Percentiles rank a stretch among this genome's conserved stretches.
Evolutionary conservation across 176 grass and related monocot species (phyloP).

Genomic region (Zoysia pacifica): DNA sequence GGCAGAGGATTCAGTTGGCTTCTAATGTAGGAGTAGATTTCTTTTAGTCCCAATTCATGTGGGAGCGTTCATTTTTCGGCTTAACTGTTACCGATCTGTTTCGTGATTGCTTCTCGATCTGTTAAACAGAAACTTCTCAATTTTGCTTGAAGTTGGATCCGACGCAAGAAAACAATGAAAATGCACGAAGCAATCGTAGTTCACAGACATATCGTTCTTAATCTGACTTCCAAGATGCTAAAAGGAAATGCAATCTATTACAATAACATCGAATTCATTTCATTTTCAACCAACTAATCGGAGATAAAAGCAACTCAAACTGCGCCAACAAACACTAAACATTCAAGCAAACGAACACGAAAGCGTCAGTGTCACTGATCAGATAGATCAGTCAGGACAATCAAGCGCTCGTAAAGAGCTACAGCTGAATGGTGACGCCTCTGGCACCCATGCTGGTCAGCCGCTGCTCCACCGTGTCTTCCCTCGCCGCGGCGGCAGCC

Average conservation of each 20-base stretch:
- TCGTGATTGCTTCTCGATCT: not conserved
- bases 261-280: not conserved
- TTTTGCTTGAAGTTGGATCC: too few species aligned
- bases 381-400: not conserved
- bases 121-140: not conserved
- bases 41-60: not conserved
- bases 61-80: not conserved
- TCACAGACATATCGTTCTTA: too few species aligned
- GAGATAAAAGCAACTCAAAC: not conserved
- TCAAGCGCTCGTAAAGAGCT: not conserved
- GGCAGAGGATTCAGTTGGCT: not conserved
- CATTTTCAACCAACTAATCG: not conserved
- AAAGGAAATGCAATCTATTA: not conserved
- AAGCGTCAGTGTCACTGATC: not conserved
- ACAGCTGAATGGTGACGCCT: constrained; percentile 64
- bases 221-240: not conserved
- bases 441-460: constrained; percentile 49
- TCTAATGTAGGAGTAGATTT: not conserved
- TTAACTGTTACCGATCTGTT: not conserved
- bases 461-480: constrained; percentile 32
- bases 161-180: too few species aligned
- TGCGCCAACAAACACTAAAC: not conserved
- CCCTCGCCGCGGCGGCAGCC: constrained; percentile 3
- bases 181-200: too few species aligned
- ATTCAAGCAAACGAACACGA: not conserved